phyloP scores from a whole-genome alignment of 345 rosid species.

The Arabis hirsuta region DNA sequence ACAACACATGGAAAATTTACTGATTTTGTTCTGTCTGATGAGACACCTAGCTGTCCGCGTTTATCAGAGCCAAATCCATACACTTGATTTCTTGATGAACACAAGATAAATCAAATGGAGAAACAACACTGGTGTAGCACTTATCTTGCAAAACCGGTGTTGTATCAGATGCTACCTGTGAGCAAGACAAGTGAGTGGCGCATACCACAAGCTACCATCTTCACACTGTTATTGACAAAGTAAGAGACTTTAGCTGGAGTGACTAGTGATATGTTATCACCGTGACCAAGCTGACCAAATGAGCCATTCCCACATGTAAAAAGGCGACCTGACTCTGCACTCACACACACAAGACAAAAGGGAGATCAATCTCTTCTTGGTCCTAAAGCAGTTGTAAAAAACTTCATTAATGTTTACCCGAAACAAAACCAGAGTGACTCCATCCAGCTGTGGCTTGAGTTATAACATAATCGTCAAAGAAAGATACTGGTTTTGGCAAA shows the following conservation, averaged over 20 bases:
- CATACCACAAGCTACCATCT: slow-evolving; percentile 85
- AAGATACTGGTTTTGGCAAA: slow-evolving; percentile 54
- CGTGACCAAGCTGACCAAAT: slow-evolving; percentile 97
- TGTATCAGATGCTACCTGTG: slow-evolving; percentile 54
- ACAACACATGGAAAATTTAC: slow-evolving; percentile 56
- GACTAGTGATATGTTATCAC: slow-evolving; percentile 57
- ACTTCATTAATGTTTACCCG: slow-evolving; percentile 52
- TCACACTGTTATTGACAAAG: slow-evolving; percentile 58
- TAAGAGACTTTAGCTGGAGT: slow-evolving; percentile 65
- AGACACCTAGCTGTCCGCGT: slow-evolving; percentile 82
- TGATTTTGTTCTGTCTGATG: slow-evolving; percentile 49
- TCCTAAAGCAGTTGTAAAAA: background rate
- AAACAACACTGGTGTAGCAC: slow-evolving; percentile 1
- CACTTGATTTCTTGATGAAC: slow-evolving; percentile 50
- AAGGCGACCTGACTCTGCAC: slow-evolving; percentile 57
- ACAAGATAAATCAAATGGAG: slow-evolving; percentile 23
- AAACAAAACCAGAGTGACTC: slow-evolving; percentile 86
- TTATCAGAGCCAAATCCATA: slow-evolving; percentile 86
- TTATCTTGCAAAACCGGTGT: background rate
- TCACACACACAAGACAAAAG: background rate
- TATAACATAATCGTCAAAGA: slow-evolving; percentile 47
- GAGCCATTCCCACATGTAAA: slow-evolving; percentile 92
- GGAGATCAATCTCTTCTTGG: slow-evolving; percentile 1
- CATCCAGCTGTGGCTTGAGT: slow-evolving; percentile 84
- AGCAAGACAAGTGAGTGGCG: slow-evolving; percentile 87